Base-by-base conservation (phyloP, 805 yeast species). In the Maudiozyma pseudohumilis region DNA sequence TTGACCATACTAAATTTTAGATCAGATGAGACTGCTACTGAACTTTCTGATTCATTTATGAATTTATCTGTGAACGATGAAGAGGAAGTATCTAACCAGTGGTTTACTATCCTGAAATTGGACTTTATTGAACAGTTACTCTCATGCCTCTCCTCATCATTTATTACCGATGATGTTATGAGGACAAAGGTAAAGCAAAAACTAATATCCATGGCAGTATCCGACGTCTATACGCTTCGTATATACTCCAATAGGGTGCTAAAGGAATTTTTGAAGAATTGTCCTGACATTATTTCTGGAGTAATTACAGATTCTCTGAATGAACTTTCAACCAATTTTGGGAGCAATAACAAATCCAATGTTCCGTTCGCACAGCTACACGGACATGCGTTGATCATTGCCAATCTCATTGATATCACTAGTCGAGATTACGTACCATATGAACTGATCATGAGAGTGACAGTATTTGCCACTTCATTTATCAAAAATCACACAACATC, bases 401-500 rank as follows among this genome's bases (percentile, higher is more conserved):
- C 70, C 2, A 64, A 54, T 35, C 34, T 64, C 19, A 50, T 65
- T 2, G 49, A 53, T 7, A 42, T 53, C 5, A 60, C 67, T 2
- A 60, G 60, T 27, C 56, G 57, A 24, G 67, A 66, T 35, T 68
- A 66, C 45, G 70, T 71, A 5, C 61, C 77, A 3, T 56, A 62
- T 26, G 68, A 65, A 22, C 49, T 70, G 13, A 59, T 73, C 5
- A 60, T 70, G 40, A 59, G 68, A 38, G 59, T 70, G 4, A 64
- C 72, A 34, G 62, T 64, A 0, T 60, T 69, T 23, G 68, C 73
- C 0, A 61, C 68, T 11, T 59, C 69, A 22, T 59, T 68, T 26
- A 50, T 70, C n/a, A 69, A 68, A 41, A 55, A 61, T 22, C 55
- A 53, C 21, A 53, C 60, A 1, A 50, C 60, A 2, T 44, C 64